A percentile compares a stretch with the other conserved stretches of the same genome.
phyloP scores from a whole-genome alignment of 495 filamentous ascomycete species.

The Penicillium chermesinum region DNA sequence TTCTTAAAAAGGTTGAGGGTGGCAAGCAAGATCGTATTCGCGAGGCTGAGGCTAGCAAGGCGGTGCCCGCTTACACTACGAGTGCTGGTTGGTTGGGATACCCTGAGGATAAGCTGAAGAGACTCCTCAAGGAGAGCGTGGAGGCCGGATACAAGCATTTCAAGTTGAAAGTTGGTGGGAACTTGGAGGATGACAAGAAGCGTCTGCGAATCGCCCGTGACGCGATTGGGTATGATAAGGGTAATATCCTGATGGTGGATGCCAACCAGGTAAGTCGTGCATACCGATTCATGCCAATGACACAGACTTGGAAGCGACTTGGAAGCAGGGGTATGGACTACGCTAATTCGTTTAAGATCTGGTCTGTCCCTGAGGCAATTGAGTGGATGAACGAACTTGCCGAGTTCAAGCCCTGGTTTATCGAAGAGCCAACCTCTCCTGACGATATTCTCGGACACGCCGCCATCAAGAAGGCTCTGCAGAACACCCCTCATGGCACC shows the following conservation, averaged over 20 bases:
- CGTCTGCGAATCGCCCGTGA: slow-evolving; percentile 71
- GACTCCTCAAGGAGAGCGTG: slow-evolving; percentile 65
- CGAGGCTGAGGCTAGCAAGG: slow-evolving; percentile 63
- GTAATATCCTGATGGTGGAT: slow-evolving; percentile 91
- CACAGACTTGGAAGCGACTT: no score
- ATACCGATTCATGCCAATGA: neutral
- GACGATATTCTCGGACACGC: slow-evolving; percentile 90
- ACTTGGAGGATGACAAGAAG: slow-evolving; percentile 62
- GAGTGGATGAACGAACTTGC: slow-evolving; percentile 77
- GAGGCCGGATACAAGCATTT: slow-evolving; percentile 77
- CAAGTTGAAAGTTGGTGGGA: slow-evolving; percentile 84
- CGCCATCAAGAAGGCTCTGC: slow-evolving; percentile 72
- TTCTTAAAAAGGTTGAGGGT: slow-evolving; percentile 56
- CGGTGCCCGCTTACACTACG: slow-evolving; percentile 88
- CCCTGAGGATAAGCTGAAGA: slow-evolving; percentile 75
- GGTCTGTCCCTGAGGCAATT: slow-evolving; percentile 89
- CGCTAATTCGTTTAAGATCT: no score
- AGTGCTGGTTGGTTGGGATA: slow-evolving; percentile 95
- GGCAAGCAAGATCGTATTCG: slow-evolving; percentile 62
- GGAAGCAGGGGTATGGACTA: no score
- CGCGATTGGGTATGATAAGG: slow-evolving; percentile 78
- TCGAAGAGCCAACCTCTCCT: slow-evolving; percentile 92
- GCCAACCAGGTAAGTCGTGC: slow-evolving; percentile 66
- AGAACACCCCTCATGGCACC: slow-evolving; percentile 52
- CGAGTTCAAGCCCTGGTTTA: slow-evolving; percentile 92